phyloP scores from a whole-genome alignment of 352 stramenopile species.

The Globisporangium barbulae region DNA sequence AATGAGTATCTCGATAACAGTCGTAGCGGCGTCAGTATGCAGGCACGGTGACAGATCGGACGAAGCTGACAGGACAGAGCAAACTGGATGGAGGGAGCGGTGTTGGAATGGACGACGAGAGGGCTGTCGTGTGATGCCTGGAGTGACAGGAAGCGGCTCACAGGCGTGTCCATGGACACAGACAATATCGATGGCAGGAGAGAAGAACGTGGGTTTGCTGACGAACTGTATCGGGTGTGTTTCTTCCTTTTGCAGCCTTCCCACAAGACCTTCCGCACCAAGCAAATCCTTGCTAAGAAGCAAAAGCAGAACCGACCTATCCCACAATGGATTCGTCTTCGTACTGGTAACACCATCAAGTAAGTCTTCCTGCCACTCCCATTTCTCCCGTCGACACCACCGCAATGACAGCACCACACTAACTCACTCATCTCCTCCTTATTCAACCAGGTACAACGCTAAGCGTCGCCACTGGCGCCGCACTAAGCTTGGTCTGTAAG shows the following conservation, averaged over 20 bases:
- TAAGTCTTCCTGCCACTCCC: conserved; percentile 17
- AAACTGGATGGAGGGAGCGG: not conserved
- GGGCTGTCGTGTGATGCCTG: not conserved
- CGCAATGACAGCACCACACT: not conserved
- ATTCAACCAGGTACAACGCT: conserved; percentile 94
- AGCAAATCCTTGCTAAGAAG: conserved; percentile 99
- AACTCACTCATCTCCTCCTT: not conserved
- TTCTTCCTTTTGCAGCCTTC: conserved; percentile 82
- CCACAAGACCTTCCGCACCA: conserved; percentile 99
- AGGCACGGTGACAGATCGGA: not conserved
- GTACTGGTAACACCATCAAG: conserved; percentile 99
- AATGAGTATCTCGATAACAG: not conserved
- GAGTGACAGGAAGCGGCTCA: not conserved
- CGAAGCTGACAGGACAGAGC: not conserved
- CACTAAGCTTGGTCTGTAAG: conserved; percentile 99
- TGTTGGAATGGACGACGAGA: not conserved
- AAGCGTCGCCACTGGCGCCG: conserved; percentile 99
- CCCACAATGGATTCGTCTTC: conserved; percentile 99
- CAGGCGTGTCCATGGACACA: not conserved
- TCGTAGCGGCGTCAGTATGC: not conserved
- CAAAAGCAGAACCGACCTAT: conserved; percentile 99
- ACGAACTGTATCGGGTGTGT: conserved; percentile 7
- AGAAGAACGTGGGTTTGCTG: not conserved
- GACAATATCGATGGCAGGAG: not conserved
- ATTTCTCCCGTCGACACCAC: not conserved